Evolutionary conservation across 1,284 basidiomycete species (phyloP), one percentile per base, ranked within the genome.

Genomic region (Ganoderma meredithae): DNA sequence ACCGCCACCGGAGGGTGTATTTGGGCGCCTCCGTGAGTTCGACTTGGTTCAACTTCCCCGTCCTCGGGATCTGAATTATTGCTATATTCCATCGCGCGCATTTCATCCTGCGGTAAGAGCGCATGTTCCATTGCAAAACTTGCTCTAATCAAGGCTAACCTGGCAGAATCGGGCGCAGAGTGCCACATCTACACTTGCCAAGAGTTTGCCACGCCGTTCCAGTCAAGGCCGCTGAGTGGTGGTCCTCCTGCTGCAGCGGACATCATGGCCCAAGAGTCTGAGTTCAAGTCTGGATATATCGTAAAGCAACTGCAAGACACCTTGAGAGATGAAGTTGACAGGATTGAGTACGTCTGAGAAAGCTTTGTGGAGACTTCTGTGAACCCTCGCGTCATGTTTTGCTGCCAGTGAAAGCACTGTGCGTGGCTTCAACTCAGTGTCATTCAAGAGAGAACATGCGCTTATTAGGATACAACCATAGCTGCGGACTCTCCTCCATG

Each of bases 11-110:
- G 36, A 36, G 12, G 4, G 10, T 3, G 12, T 22, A 22, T 25
- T 49, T 55, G 52, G 52, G 52, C 52, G 52, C 31, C 52, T 55
- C n/a, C n/a, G n/a, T 22, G 10, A 25, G 47, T 49, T 49, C 7
- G 25, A 49, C 47, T 49, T 25, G 47, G 47, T 49, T 49, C 10
- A 49, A 3, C 8, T 49, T 49, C 22, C 22, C 13, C 10, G 1
- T 10, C 44, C 19, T 47, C 44, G 9, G 36, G 3, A 36, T 36
- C 36, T 36, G 36, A 31, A 31, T 3, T 36, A 36, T 36, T 36
- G 9, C 6, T 36, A 6, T 7, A 36, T 36, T 7, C 6, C 36
- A 36, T 36, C 9, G 36, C 36, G 36, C 36, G 9, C 36, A 7
- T 9, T 41, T 17, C 40, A 41, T 13, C 40, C 40, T 41, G 3